Base-by-base conservation (phyloP, 2,329 filamentous ascomycete genomes). In the Capronia epimyces region DNA sequence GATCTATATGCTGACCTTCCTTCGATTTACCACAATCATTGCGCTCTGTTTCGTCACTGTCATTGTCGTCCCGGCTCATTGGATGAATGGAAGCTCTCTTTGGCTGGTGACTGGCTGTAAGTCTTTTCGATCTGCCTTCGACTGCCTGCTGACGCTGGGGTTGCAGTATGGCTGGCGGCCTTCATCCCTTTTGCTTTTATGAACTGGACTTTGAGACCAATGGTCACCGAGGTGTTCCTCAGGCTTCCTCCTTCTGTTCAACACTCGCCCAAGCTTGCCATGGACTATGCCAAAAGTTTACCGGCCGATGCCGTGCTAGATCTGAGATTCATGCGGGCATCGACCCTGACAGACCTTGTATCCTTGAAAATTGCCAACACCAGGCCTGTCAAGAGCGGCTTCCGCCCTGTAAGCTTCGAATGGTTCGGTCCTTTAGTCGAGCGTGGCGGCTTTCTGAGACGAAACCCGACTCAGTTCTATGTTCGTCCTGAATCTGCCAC, bases 11-110 rank as follows among this genome's bases (percentile, higher is more conserved):
- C 69, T 91, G 40, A 86, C 84, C 43, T 79, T 82, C 63, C 67
- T 87, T 55, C 88, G 89, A 62, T 70, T 91, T 49, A 82, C 82
- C 1, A 83, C 84, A 2, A 75, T 93, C 34, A 80, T 89, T 54
- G 67, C 86, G 32, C 84, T 84, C 49, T 76, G 75, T 18, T 80
- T 85, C 59, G 87, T 87, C 61, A 76, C 75, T 57, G 68, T 84
- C 45, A 69, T 88, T 21, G 75, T 83, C 43, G 80, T 79, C 0
- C 86, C 85, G 0, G 70, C 74, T 16, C 83, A 82, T 59, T 71
- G 66, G 44, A 63, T 67, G 2, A 65, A 66, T n/a, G 70, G 72
- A 9, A 68, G 67, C 34, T 68, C 55, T 15, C n/a, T 52, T 10
- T 58, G 43, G 47, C 43, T 52, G n/a, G 46, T 59, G 9, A 52